Evolutionary conservation across 176 grass and related monocot genomes (phyloP).

Genomic region (Cymbopogon citratus): DNA sequence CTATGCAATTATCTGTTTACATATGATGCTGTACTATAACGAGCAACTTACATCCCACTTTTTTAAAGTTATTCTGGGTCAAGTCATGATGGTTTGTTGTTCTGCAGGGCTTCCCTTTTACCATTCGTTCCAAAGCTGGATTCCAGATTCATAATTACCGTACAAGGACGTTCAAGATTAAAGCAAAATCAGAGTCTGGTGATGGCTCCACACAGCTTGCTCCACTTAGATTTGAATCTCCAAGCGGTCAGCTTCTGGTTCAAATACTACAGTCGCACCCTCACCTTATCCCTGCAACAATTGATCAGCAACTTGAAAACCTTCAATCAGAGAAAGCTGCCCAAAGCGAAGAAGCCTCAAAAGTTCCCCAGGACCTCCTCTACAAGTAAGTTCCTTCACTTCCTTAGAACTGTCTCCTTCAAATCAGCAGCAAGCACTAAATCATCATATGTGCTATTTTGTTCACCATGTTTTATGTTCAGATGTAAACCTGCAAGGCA

Average conservation of each 20-base stretch:
- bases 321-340: slow-evolving; percentile 63
- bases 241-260: slow-evolving; percentile 74
- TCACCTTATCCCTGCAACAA: slow-evolving; percentile 68
- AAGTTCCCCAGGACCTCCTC: slow-evolving; percentile 62
- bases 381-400: slow-evolving; percentile 51
- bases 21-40: no score
- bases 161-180: slow-evolving; percentile 42
- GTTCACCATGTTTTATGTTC: no score
- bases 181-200: slow-evolving; percentile 47
- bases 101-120: no score
- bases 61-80: no score
- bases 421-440: neutral
- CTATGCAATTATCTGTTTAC: no score
- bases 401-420: neutral
- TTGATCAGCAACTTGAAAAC: slow-evolving; percentile 87
- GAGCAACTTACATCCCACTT: no score
- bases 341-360: slow-evolving; percentile 58
- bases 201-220: slow-evolving; percentile 47
- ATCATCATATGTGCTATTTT: neutral
- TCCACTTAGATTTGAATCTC: slow-evolving; percentile 80
- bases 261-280: slow-evolving; percentile 86
- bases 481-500: no score
- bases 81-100: no score
- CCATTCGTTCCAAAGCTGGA: slow-evolving; percentile 5
- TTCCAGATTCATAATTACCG: slow-evolving; percentile 26